Evolutionary conservation across 1,284 basidiomycete species (phyloP).

Genomic region (Rhodotorula sp.): DNA sequence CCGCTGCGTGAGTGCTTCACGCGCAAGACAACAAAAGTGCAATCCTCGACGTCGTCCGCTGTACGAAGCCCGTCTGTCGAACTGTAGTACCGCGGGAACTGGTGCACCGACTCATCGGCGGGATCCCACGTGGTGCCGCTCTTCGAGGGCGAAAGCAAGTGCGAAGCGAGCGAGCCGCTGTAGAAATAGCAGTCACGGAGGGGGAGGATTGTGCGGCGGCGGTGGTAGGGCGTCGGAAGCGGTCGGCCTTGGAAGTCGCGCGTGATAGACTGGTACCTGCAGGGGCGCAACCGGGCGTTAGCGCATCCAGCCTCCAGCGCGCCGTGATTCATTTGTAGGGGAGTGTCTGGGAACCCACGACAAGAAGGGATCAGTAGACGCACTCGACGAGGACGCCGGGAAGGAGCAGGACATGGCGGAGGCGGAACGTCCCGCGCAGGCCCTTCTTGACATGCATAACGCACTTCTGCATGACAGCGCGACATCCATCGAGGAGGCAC

Average conservation of each 20-base stretch:
- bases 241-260: conserved; percentile 37
- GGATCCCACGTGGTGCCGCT: conserved; percentile 29
- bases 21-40: conserved; percentile 42
- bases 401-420: conserved; percentile 40
- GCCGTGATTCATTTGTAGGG: not conserved
- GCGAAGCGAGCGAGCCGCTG: conserved; percentile 34
- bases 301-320: too few species aligned
- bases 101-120: conserved; percentile 27
- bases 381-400: conserved; percentile 39
- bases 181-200: conserved; percentile 44
- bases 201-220: conserved; percentile 21
- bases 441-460: conserved; percentile 42
- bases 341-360: too few species aligned
- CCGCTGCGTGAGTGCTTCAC: conserved; percentile 27
- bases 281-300: not conserved
- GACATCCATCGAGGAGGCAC: conserved; percentile 40
- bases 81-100: conserved; percentile 41
- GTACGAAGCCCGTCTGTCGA: conserved; percentile 38
- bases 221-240: conserved; percentile 38
- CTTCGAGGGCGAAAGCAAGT: conserved; percentile 12
- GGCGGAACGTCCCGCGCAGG: conserved; percentile 35
- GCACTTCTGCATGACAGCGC: conserved; percentile 31
- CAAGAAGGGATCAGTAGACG: not conserved
- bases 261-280: conserved; percentile 26
- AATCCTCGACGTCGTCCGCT: conserved; percentile 44